These are phyloP conservation scores for Tricholoma saponaceum DNA, from an alignment of 768 basidiomycete species.

Conservation along the genomic window DNA sequence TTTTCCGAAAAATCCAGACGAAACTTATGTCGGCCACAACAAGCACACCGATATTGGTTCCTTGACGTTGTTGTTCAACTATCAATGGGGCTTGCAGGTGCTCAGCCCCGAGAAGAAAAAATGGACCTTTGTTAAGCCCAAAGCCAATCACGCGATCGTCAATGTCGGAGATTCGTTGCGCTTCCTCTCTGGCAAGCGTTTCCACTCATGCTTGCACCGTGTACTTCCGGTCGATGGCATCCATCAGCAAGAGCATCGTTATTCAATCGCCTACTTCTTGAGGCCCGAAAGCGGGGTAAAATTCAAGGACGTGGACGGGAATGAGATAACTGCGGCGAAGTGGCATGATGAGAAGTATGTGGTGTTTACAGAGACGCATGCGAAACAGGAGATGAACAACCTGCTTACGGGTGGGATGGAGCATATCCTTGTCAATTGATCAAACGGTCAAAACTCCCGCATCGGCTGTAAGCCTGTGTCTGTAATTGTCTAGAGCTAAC, in stretches of 20 bases:
- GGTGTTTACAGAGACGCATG: not conserved
- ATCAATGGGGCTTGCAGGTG: not conserved
- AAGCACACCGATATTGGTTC: constrained; percentile 1
- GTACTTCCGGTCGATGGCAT: not conserved
- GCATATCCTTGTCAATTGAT: not conserved
- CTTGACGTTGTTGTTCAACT: not conserved
- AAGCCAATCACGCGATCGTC: not conserved
- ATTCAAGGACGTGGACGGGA: not conserved
- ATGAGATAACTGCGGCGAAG: not conserved
- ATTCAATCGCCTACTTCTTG: not conserved
- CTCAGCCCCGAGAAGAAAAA: not conserved
- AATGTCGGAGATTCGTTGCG: not conserved
- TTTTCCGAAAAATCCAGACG: not conserved
- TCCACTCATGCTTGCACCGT: not conserved
- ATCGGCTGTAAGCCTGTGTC: no score
- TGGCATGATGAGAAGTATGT: not conserved
- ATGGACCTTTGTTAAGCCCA: not conserved
- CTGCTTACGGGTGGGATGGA: not conserved
- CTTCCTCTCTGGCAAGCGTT: not conserved
- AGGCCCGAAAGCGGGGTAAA: not conserved
- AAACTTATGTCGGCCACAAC: not conserved
- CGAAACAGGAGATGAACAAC: not conserved
- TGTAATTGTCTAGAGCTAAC: no score
- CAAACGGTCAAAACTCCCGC: no score
- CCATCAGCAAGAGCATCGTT: not conserved